Percentiles rank a stretch among this genome's conserved stretches.
Conservation (phyloP, 2,329 filamentous ascomycete species). For the Fusarium sp. region DNA sequence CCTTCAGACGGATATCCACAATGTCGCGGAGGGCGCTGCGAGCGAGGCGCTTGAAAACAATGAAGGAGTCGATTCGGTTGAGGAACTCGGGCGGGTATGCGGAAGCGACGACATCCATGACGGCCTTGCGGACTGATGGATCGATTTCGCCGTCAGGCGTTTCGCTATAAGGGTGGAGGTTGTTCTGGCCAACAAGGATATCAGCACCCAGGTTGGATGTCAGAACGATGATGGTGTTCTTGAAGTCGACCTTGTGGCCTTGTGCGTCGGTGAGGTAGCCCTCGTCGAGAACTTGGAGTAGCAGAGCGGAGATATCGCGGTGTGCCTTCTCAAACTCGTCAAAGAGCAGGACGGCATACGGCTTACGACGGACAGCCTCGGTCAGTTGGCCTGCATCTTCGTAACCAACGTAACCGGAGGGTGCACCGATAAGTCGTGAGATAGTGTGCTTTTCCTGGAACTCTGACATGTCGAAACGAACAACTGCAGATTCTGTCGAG, state of each 20-base stretch:
- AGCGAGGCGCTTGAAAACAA: constrained; percentile 91
- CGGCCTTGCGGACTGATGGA: constrained; percentile 78
- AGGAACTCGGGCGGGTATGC: constrained; percentile 92
- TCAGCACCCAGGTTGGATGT: constrained; percentile 96
- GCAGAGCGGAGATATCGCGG: constrained; percentile 89
- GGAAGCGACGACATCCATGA: constrained; percentile 87
- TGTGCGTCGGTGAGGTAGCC: constrained; percentile 96
- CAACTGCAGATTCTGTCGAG: constrained; percentile 88
- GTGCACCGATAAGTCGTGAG: constrained; percentile 89
- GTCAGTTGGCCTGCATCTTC: constrained; percentile 97
- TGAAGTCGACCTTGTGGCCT: constrained; percentile 96
- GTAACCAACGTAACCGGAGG: constrained; percentile 95
- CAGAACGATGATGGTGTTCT: constrained; percentile 95
- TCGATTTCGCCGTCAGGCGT: constrained; percentile 77
- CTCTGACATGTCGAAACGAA: constrained; percentile 97
- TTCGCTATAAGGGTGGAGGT: constrained; percentile 73
- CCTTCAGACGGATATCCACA: constrained; percentile 89
- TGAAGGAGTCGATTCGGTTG: constrained; percentile 97
- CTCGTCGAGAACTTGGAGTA: constrained; percentile 95
- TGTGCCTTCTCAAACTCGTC: constrained; percentile 99
- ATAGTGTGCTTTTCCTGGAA: constrained; percentile 98
- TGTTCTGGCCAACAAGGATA: constrained; percentile 84
- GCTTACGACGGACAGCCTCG: constrained; percentile 93
- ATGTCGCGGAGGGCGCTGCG: constrained; percentile 86
- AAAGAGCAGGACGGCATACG: constrained; percentile 93